Base-by-base conservation (phyloP, 2,329 filamentous ascomycete species). In the Capronia americana region DNA sequence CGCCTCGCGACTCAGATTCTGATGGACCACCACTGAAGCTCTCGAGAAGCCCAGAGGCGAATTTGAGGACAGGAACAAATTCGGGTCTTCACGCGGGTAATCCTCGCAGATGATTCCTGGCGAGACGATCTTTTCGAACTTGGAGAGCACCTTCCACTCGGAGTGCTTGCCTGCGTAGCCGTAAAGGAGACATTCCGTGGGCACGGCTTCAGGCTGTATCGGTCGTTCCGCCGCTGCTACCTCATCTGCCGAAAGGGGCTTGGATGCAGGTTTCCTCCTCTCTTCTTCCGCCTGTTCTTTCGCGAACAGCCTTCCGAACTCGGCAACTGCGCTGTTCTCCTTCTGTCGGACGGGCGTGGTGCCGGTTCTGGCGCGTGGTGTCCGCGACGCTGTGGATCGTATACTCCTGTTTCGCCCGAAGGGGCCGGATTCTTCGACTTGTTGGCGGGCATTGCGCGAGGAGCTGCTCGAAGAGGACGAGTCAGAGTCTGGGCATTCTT, bases 61-160 rank as follows among this genome's bases (percentile, higher is more conserved):
- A 73, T 92, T 89, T 69, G 90, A 86, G 68, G 92, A 86, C 71
- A 93, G 87, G 74, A 87, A 86, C 69, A 88, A 85, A 63, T 87
- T 84, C 2, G 92, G 91, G n/a, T 94, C 90, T 70, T 91, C 89
- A 69, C 94, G 89, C 8, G 93, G 88, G 78, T 98, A 98, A 79
- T 97, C 93, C 80, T 98, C 94, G 78, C 93, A 93, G 76, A 97
- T 92, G 69, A 87, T 82, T 34, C 80, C 79, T 6, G 92, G 94
- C 2, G 63, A 51, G 11, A 72, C 72, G 50, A 96, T 88, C 67
- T 89, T 87, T 81, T 97, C 94, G 80, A 91, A 98, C 79, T 92
- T 92, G 72, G 91, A 88, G 73, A 98, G 89, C 38, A 93, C 93
- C 30, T 93, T 92, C 85, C 95, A 97, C 75, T 88, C 86, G 7